phyloP scores from a whole-genome alignment of 1,284 basidiomycete genomes.

The Salmacisia buchloeana region DNA sequence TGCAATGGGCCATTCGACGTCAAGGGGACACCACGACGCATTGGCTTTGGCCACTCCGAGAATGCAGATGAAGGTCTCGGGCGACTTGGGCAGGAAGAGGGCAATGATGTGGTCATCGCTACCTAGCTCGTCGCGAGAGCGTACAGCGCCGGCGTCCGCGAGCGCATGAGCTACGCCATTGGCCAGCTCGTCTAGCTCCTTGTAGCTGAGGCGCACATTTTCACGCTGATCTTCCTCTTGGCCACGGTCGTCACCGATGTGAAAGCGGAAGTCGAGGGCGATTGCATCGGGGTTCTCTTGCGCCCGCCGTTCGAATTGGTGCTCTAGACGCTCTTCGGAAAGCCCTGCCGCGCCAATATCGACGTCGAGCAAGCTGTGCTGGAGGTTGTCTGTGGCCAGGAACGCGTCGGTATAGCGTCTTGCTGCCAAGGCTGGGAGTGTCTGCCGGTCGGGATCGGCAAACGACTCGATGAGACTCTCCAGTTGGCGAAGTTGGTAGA shows the following conservation, averaged over 20 bases:
- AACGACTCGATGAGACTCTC: constrained; percentile 26
- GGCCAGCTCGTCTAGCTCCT: constrained; percentile 32
- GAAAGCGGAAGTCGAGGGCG: constrained; percentile 39
- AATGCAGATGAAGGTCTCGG: constrained; percentile 41
- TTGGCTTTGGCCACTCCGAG: constrained; percentile 46
- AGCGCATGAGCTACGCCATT: constrained; percentile 29
- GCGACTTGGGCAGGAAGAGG: constrained; percentile 41
- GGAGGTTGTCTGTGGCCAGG: constrained; percentile 27
- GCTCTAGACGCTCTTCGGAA: constrained; percentile 29
- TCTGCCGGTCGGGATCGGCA: constrained; percentile 7
- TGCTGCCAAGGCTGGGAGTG: constrained; percentile 21
- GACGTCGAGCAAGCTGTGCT: not conserved
- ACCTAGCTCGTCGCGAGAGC: not conserved
- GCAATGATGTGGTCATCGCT: constrained; percentile 36
- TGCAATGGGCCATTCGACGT: constrained; percentile 46
- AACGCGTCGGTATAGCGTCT: constrained; percentile 24
- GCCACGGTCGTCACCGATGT: constrained; percentile 19
- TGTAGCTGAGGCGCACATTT: constrained; percentile 28
- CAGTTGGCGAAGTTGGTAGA: constrained; percentile 26
- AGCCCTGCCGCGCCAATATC: constrained; percentile 22
- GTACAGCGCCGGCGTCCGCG: not conserved
- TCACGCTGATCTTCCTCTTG: not conserved
- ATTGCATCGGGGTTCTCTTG: constrained; percentile 19
- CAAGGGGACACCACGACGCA: constrained; percentile 52
- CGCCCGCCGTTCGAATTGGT: constrained; percentile 34